Evolutionary conservation across 2,329 filamentous ascomycete genomes (phyloP).

Genomic region (Eurotiales sp.): DNA sequence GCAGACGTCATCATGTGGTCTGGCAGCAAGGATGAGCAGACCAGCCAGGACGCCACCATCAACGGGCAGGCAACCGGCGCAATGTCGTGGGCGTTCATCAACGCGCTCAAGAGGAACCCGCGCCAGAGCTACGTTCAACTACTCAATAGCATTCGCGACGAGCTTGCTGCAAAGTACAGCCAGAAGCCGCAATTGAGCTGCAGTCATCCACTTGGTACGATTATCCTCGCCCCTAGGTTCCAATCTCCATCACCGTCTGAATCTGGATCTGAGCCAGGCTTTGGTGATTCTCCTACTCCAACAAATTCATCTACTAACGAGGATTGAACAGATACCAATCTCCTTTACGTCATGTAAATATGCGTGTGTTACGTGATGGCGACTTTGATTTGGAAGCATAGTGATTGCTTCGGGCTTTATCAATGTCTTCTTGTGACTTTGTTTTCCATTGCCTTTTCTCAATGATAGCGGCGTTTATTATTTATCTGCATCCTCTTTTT

Average conservation of each 20-base stretch:
- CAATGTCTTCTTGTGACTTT: background rate
- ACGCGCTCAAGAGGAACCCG: conserved; percentile 82
- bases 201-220: conserved; percentile 88
- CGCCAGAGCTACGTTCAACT: conserved; percentile 95
- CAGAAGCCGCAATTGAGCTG: conserved; percentile 96
- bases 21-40: conserved; percentile 93
- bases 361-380: background rate
- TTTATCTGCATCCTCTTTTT: no score
- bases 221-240: background rate
- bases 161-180: conserved; percentile 78
- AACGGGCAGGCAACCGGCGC: conserved; percentile 86
- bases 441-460: background rate
- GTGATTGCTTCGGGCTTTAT: background rate
- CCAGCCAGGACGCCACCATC: conserved; percentile 89
- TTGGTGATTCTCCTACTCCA: conserved; percentile 1
- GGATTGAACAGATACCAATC: conserved; percentile 54
- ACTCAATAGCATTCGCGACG: conserved; percentile 89
- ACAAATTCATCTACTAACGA: conserved; percentile 13
- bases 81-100: conserved; percentile 98
- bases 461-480: no score
- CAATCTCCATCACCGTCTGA: no score
- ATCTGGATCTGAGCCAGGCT: no score
- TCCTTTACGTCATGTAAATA: conserved; percentile 64
- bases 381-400: background rate
- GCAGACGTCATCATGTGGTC: conserved; percentile 99